Evolutionary conservation across 306 rosid genomes (phyloP).

Genomic region (Gillenia trifoliata): DNA sequence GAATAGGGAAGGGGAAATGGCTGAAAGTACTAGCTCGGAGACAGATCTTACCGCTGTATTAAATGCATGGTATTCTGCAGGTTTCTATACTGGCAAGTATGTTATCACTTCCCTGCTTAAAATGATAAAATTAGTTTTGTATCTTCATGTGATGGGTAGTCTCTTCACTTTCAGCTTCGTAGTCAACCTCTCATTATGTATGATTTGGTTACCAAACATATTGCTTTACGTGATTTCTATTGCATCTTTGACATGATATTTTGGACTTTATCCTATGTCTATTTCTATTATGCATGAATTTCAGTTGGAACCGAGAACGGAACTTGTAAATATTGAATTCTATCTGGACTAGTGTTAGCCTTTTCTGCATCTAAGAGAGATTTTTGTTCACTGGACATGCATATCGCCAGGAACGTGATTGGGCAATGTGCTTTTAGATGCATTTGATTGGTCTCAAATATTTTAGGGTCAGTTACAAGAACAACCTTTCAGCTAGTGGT

Average conservation of each 20-base stretch:
- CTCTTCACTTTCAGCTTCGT: neutral
- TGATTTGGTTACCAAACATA: neutral
- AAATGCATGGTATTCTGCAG: constrained; percentile 95
- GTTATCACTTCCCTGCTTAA: neutral
- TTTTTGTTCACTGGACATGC: neutral
- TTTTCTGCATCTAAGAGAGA: neutral
- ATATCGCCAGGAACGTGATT: neutral
- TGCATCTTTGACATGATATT: neutral
- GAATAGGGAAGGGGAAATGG: constrained; percentile 17
- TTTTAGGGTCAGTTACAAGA: no score
- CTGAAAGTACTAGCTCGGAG: constrained; percentile 38
- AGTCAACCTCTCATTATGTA: neutral
- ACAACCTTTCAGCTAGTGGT: no score
- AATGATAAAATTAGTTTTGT: neutral
- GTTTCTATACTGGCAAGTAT: constrained; percentile 83
- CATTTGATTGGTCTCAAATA: no score
- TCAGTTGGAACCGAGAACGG: neutral
- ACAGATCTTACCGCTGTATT: constrained; percentile 57
- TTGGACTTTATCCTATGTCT: neutral
- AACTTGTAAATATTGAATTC: neutral
- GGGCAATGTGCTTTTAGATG: no score
- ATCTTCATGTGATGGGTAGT: neutral
- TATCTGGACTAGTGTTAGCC: neutral
- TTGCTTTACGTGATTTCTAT: neutral
- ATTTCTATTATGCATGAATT: neutral